phyloP scores from a whole-genome alignment of 441 rosid species.

The Euphorbia corollata region DNA sequence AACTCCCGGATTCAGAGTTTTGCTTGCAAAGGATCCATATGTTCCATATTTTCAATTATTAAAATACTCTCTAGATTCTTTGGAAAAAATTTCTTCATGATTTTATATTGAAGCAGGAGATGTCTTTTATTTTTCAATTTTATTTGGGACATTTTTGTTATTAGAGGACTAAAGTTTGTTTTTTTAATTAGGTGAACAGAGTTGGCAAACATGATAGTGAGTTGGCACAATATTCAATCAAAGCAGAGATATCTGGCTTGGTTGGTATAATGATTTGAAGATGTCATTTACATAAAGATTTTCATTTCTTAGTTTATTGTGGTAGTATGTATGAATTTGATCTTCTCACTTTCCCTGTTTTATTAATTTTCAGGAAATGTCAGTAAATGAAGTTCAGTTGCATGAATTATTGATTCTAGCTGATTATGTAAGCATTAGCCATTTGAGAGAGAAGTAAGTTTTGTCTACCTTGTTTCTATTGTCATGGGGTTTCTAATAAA shows the following conservation, averaged over 20 bases:
- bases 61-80: too few relatives aligned
- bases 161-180: slow-evolving; percentile 12
- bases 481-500: not conserved
- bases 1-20: not conserved
- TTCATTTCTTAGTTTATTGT: not conserved
- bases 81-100: too few relatives aligned
- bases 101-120: not conserved
- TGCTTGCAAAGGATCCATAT: not conserved
- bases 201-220: slow-evolving; percentile 65
- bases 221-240: slow-evolving; percentile 70
- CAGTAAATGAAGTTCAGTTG: slow-evolving; percentile 72
- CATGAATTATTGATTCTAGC: slow-evolving; percentile 54
- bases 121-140: not conserved
- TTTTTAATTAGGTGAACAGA: slow-evolving; percentile 52
- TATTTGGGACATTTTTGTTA: not conserved
- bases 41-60: not conserved
- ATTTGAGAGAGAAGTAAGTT: slow-evolving; percentile 77
- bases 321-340: not conserved
- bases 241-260: slow-evolving; percentile 61
- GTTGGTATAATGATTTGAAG: slow-evolving; percentile 35
- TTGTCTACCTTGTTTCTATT: slow-evolving; percentile 12
- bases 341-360: slow-evolving; percentile 5
- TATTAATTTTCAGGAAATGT: slow-evolving; percentile 42
- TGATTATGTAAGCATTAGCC: slow-evolving; percentile 66
- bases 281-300: not conserved